Conservation (phyloP, 1,284 basidiomycete species). For the Apiotrichum domesticum region DNA sequence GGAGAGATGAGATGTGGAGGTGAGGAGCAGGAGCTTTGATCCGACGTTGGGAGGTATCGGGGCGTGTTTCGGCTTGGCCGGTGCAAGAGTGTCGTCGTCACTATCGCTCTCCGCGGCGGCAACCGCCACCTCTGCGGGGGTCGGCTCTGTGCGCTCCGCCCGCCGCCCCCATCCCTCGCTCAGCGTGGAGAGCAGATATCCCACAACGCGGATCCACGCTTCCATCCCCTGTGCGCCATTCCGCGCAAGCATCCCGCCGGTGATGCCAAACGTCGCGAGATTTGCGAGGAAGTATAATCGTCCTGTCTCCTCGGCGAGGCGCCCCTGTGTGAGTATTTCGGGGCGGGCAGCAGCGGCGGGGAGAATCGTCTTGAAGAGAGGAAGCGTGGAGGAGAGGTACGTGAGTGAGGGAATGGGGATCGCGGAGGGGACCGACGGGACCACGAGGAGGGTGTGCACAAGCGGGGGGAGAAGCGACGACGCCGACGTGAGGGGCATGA, state of each 20-base stretch:
- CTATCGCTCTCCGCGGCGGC: neutral
- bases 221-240: constrained; percentile 22
- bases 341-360: constrained; percentile 27
- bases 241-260: constrained; percentile 36
- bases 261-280: constrained; percentile 44
- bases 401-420: too few relatives aligned
- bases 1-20: constrained; percentile 29
- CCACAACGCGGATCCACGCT: constrained; percentile 38
- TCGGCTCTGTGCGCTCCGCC: constrained; percentile 27
- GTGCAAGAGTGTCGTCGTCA: neutral
- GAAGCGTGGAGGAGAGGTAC: constrained; percentile 33
- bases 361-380: constrained; percentile 36
- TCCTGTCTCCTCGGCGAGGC: constrained; percentile 32
- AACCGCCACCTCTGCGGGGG: constrained; percentile 5
- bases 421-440: constrained; percentile 39
- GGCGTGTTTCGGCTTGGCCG: constrained; percentile 7
- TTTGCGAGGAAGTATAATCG: constrained; percentile 43
- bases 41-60: constrained; percentile 25
- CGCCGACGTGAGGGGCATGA: constrained; percentile 6
- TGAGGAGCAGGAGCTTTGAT: constrained; percentile 31
- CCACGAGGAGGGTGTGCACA: constrained; percentile 34
- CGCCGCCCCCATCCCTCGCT: constrained; percentile 42
- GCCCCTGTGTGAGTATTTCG: constrained; percentile 20
- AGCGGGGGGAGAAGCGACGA: constrained; percentile 27
- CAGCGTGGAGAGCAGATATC: constrained; percentile 24